Conservation (phyloP, 176 grass and related monocot species). For the Bromus sterilis region DNA sequence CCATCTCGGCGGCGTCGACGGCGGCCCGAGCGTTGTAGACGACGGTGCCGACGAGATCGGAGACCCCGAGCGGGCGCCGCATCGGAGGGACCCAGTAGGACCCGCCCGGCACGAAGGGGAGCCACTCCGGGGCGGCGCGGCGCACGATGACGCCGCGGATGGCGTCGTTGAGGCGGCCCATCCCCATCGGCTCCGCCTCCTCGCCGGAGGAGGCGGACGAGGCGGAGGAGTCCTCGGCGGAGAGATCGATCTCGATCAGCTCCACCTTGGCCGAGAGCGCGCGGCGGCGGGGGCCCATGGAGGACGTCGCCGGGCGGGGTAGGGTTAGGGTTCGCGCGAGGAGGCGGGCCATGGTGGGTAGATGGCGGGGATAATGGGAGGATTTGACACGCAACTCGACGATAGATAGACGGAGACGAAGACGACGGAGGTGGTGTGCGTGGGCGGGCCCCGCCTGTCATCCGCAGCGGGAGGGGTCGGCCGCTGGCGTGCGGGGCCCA, state of each 20-base stretch:
- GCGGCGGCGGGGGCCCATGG: neutral
- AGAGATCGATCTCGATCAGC: conserved; percentile 72
- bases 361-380: neutral
- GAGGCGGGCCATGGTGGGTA: conserved; percentile 49
- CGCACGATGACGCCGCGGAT: conserved; percentile 63
- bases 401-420: too few relatives aligned
- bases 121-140: conserved; percentile 73
- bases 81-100: conserved; percentile 88
- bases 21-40: neutral
- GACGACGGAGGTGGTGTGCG: neutral
- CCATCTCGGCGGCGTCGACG: neutral
- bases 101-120: conserved; percentile 76
- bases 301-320: neutral
- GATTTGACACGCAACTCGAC: neutral
- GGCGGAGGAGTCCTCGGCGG: conserved; percentile 36
- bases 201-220: neutral
- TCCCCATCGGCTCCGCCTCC: conserved; percentile 24
- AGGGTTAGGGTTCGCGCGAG: conserved; percentile 49
- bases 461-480: too few relatives aligned
- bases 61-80: conserved; percentile 34
- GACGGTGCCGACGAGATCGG: conserved; percentile 31
- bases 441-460: too few relatives aligned
- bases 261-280: conserved; percentile 43
- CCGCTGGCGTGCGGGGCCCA: too few relatives aligned
- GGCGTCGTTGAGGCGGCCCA: conserved; percentile 67